Percentiles rank a stretch among this genome's conserved stretches.
Conservation (phyloP, 1,284 basidiomycete genomes). For the Vanrija humicola region DNA sequence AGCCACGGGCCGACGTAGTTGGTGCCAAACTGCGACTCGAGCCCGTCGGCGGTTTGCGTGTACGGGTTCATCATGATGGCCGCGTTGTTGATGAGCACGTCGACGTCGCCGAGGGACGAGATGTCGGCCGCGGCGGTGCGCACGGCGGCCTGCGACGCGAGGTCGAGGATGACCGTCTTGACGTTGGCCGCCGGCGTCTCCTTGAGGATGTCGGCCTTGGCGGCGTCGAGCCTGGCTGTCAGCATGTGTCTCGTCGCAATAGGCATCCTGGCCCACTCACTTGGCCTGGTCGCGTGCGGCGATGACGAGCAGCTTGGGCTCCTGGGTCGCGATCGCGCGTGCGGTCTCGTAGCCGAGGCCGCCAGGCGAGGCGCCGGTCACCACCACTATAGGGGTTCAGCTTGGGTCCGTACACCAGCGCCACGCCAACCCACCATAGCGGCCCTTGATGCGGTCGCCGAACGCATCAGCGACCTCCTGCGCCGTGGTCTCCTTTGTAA, state of each 20-base stretch:
- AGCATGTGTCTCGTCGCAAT: background rate
- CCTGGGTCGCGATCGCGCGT: constrained; percentile 15
- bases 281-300: constrained; percentile 14
- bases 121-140: constrained; percentile 12
- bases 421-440: background rate
- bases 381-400: constrained; percentile 8
- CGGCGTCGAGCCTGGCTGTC: constrained; percentile 7
- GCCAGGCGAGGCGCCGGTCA: constrained; percentile 18
- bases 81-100: constrained; percentile 36
- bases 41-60: constrained; percentile 22
- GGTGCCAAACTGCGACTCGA: constrained; percentile 32
- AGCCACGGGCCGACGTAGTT: constrained; percentile 36
- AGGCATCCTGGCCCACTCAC: constrained; percentile 2
- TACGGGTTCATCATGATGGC: constrained; percentile 25
- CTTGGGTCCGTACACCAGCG: too few relatives aligned
- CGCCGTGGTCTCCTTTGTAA: background rate
- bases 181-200: constrained; percentile 4
- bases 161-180: constrained; percentile 11
- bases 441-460: background rate
- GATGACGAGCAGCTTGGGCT: constrained; percentile 18
- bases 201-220: constrained; percentile 6
- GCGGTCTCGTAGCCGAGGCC: constrained; percentile 22
- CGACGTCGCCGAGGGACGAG: constrained; percentile 1
- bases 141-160: constrained; percentile 9
- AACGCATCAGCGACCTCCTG: background rate